Base-by-base conservation (phyloP, 1,284 basidiomycete genomes). In the Fomitopsis betulina region DNA sequence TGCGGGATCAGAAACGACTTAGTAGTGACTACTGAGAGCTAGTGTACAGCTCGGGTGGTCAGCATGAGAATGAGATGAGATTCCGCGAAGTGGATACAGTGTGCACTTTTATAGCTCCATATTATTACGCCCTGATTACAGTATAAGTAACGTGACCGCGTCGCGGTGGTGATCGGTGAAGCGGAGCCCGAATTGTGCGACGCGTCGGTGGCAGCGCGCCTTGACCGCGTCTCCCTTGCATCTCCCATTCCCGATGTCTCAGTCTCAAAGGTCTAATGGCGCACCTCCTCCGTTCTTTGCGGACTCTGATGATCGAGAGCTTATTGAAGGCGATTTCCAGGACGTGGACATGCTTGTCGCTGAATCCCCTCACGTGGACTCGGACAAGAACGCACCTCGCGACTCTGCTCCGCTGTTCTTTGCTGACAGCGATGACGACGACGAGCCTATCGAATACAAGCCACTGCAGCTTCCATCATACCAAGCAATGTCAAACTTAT, bases 401-500 rank as follows among this genome's bases (percentile, higher is more conserved):
- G 56, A 55, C 27, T 21, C 49, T 30, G 45, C 74, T 15, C 35
- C 35, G 39, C 71, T 87, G 1, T 89, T 89, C 65, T 72, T 86
- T 50, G 75, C 78, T 0, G 80, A 80, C 56, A 86, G 84, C 58
- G 85, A 86, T 58, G 85, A 86, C 47, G 83, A 86, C 38, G 85
- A 83, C 30, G 71, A 83, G 19, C 50, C 9, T 23, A 49, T 27
- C 54, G n/a, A 19, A 17, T 33, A 9, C 50, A 23, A 54, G 38
- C 58, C 17, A 19, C 49, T 10, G 9, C 53, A 13, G 32, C 30
- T 39, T 5, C 27, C 39, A 5, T 19, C 3, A 27, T 6, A 45
- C 9, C 47, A 59, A 1, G 63, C 61, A 1, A 53, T 53, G 60
- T 63, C 55, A 47, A 80, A 79, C 50, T 82, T 83, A 53, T 83